Base-by-base conservation (phyloP, 2,329 filamentous ascomycete genomes). In the Escovopsis sp. region DNA sequence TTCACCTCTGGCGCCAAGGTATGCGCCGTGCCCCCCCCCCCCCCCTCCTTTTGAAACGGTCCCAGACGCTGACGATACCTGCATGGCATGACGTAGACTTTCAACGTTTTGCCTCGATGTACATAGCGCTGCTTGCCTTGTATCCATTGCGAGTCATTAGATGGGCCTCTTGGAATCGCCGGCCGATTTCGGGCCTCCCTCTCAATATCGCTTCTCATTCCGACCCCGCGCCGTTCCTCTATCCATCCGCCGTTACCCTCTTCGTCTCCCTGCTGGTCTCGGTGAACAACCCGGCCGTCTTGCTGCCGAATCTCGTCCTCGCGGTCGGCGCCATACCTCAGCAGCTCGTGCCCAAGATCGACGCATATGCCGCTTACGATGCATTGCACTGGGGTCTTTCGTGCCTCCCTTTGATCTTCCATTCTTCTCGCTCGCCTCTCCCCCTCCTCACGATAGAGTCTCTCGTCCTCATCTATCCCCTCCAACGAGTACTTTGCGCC, bases 141-240 rank as follows among this genome's bases (percentile, higher is more conserved):
- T 84, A 85, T 51, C 80, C 80, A 3, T 43, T 81, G 34, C 67
- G 78, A 44, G 60, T 81, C n/a, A 53, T 68, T 6, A 49, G 62
- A 15, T 73, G 73, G 68, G 61, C 65, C 2, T 66, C 68, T 44
- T 56, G 56, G 18, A 59, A 62, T 23, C 57, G 60, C 15, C 57
- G 49, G 4, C 59, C 67, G 3, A 59, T 59, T n/a, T 59, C 48
- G 26, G 51, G 48, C 45, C 50, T 68, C 28, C 63, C 67, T 1
- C 53, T 80, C 33, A 56, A 57, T 28, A 66, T 94, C 33, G 86
- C 87, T 1, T 65, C 77, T 4, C 71, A 75, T n/a, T 94, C 95
- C 60, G 89, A 96, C 55, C 88, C 87, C 3, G 89, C 89, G 6
- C 85, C 88, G 10, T 69, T 94, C n/a, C 62, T 95, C 44, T 96